Base-by-base conservation (phyloP, 2,329 filamentous ascomycete species). In the Stemphylium vesicarium region DNA sequence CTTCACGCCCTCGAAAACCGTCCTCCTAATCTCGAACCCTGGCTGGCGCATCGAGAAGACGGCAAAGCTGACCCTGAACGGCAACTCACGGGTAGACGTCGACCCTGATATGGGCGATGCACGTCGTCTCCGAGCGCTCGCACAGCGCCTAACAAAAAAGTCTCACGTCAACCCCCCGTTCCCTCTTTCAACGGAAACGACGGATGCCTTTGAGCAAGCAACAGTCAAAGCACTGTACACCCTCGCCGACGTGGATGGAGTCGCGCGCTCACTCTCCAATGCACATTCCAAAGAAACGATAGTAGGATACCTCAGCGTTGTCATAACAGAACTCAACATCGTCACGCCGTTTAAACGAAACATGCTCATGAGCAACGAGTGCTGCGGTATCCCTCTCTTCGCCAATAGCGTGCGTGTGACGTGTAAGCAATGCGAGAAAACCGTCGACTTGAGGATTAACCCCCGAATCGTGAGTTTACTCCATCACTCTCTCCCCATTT, bases 81-180 rank as follows among this genome's bases (percentile, higher is more conserved):
- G 74, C 29, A 80, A 80, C 13, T 82, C 84, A 1, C 73, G 75
- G 57, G 58, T 88, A 10, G 81, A 87, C 53, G 75, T 87, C 24
- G 79, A 88, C 57, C 85, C 85, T 0, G 65, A 75, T 2, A 80
- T 84, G 31, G 71, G 74, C 1, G 85, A 87, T 56, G 81, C 82
- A 1, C 69, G 77, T 15, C 85, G 84, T 79, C 75, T 88, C 20
- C 79, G 80, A 38, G 73, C 73, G 9, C 82, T 81, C 69, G 80
- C 82, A 0, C 72, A 75, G 13, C 75, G 76, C 0, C 72, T 82
- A 58, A 79, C 72, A 10, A 82, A 78, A 66, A 81, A 77, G 56
- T 81, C 84, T 53, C 79, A 79, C 20, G 67, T 85, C 48, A 81
- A 82, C 32, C 76, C 81, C 0, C 71, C 77, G 0, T 85, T 85